phyloP scores from a whole-genome alignment of 2,329 filamentous ascomycete genomes.

The Teratosphaeria zuluensis region DNA sequence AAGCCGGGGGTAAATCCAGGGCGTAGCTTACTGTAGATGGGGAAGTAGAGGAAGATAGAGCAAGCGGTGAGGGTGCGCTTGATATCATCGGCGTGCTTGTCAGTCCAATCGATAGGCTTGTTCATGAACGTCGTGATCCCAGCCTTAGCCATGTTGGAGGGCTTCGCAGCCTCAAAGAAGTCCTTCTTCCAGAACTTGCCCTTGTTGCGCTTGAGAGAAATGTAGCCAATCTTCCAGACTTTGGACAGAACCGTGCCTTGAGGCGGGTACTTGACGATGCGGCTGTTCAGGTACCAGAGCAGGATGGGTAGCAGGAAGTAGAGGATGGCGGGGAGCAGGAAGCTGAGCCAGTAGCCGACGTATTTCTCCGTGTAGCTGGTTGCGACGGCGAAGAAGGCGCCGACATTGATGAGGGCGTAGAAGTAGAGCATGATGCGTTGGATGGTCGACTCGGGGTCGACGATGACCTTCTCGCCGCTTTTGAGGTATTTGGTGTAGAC shows the following conservation, averaged over 20 bases:
- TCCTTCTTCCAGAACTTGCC: slow-evolving; percentile 13
- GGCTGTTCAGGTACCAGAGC: slow-evolving; percentile 16
- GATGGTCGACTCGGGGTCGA: slow-evolving; percentile 37
- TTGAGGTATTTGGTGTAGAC: slow-evolving; percentile 27
- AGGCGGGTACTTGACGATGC: slow-evolving; percentile 14
- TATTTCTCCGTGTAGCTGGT: slow-evolving; percentile 58
- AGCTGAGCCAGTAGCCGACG: slow-evolving; percentile 56
- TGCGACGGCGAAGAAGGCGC: slow-evolving; percentile 55
- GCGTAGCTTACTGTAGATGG: slow-evolving; percentile 12
- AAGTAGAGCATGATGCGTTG: slow-evolving; percentile 49
- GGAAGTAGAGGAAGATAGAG: slow-evolving; percentile 50
- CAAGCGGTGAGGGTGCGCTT: slow-evolving; percentile 56
- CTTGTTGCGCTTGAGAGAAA: slow-evolving; percentile 15
- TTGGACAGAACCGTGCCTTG: slow-evolving; percentile 13
- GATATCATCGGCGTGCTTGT: slow-evolving; percentile 61
- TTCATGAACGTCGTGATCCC: slow-evolving; percentile 9
- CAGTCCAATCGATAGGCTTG: slow-evolving; percentile 44
- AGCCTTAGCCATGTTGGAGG: slow-evolving; percentile 11
- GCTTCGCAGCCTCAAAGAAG: slow-evolving; percentile 16
- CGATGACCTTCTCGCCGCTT: slow-evolving; percentile 36
- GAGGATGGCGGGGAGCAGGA: slow-evolving; percentile 49
- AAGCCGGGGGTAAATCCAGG: too few relatives aligned
- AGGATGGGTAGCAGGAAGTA: slow-evolving; percentile 40
- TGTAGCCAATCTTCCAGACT: slow-evolving; percentile 12
- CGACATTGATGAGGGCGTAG: slow-evolving; percentile 65